phyloP scores from a whole-genome alignment of 2,329 filamentous ascomycete species.

The Trichoderma sp. region DNA sequence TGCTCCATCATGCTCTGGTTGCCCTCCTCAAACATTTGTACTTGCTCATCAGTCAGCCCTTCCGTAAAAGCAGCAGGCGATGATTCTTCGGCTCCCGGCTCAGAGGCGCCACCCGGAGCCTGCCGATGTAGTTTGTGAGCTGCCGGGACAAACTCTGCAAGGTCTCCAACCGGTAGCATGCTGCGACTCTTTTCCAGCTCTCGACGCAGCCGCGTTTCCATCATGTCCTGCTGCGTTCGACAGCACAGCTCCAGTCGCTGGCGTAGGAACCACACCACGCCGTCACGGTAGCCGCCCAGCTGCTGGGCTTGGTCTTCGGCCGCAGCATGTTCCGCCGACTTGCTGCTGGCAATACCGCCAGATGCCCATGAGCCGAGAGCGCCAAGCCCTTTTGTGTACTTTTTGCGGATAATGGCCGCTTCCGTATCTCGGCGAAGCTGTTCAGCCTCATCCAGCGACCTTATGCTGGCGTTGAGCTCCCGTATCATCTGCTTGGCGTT shows the following conservation, averaged over 20 bases:
- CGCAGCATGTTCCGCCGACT: conserved; percentile 66
- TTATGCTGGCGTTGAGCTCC: conserved; percentile 81
- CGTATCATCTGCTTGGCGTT: conserved; percentile 84
- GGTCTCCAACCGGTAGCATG: conserved; percentile 56
- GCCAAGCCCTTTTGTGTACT: conserved; percentile 67
- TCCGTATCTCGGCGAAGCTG: conserved; percentile 78
- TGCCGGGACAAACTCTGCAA: conserved; percentile 40
- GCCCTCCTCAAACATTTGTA: conserved; percentile 91
- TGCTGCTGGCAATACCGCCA: conserved; percentile 52
- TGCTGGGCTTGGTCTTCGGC: conserved; percentile 73
- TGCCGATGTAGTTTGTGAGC: conserved; percentile 25
- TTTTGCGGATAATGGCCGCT: conserved; percentile 70
- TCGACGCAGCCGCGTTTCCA: conserved; percentile 82
- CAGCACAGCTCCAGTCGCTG: conserved; percentile 76
- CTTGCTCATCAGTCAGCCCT: conserved; percentile 77
- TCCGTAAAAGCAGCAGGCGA: conserved; percentile 40
- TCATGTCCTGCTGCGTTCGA: conserved; percentile 83
- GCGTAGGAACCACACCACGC: conserved; percentile 80
- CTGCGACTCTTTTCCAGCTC: conserved; percentile 90
- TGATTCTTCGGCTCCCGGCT: background rate
- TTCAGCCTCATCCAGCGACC: conserved; percentile 79
- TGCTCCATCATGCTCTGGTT: conserved; percentile 92
- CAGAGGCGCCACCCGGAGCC: background rate
- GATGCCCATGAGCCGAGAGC: conserved; percentile 69
- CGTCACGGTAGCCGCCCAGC: conserved; percentile 73